Base-by-base conservation (phyloP, 2,329 filamentous ascomycete genomes). In the Ophiocordyceps sinensis region DNA sequence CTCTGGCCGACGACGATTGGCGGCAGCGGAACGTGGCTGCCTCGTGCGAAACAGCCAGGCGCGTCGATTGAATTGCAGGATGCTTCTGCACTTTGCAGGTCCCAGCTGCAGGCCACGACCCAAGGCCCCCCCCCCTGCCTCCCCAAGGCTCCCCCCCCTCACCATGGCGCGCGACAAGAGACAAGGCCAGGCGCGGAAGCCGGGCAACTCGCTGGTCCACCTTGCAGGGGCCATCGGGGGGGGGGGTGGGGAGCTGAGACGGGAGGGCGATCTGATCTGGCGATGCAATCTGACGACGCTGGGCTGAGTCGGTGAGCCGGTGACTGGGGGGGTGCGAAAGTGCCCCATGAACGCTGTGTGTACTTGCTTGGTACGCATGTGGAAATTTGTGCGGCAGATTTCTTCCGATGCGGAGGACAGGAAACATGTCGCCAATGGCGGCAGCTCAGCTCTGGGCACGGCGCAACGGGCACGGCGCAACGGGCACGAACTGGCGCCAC, bases 211-310 rank as follows among this genome's bases (percentile, higher is more conserved):
- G 7, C 37, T 34, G 21, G 23, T 30, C 21, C 34, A 11, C 34
- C 36, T 15, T 29, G 9, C 42, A 38, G n/a, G 43, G 44, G 39
- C 42, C 2, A 12, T 9, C 30, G 32, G 36, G 38, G 32, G 38
- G 26, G 30, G 21, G 37, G n/a, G n/a, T n/a, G 37, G 23, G 30
- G 29, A 42, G 17, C 21, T n/a, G 29, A 39, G 37, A 38, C 36
- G 35, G 38, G 41, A 42, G 19, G 41, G 43, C 41, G 43, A 47
- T 47, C 45, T 40, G 45, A 47, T 47, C 45, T 43, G 40, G 40
- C 41, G 43, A 47, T 47, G 40, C 41, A 38, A n/a, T 15, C 28
- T 36, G 28, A 26, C 38, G 37, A 35, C 17, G 32, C 40, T 38
- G 42, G 34, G 26, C 44, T 30, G 17, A 9, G 36, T 43, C 37